Evolutionary conservation across 2,329 filamentous ascomycete species (phyloP), one percentile per base, ranked within the genome.

Genomic region (Xylariaceae sp.): DNA sequence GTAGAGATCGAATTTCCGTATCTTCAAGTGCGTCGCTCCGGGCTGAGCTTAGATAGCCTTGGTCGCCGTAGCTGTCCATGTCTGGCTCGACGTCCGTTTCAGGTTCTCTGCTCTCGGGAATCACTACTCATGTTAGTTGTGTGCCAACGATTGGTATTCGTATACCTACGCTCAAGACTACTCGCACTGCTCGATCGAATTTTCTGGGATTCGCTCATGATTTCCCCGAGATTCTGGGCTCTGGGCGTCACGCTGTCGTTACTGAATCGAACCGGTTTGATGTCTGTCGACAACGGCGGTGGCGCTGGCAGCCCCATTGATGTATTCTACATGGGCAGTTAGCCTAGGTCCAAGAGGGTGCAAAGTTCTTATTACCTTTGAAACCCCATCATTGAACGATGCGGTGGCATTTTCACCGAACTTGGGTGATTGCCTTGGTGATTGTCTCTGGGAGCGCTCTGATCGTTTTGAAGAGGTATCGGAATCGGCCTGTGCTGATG

Each of bases 151-250:
- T 11, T 10, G 18, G 6, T 35, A 59, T 35, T 17, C 4, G 30
- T 11, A 53, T 53, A 73, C 79, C 68, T 74, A 94, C 90, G 87
- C 77, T 92, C 89, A 57, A 96, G 83, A 71, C 87, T 92, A 66
- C 83, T 87, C n/a, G 83, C 80, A 63, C 86, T 87, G 70, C 85
- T 87, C 4, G 86, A 86, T 18, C 88, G 84, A 57, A 81, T 71
- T 66, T 78, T 82, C 62, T 73, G 80, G 63, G 73, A 78, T 9
- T 86, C 82, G 23, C 72, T 75, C 34, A 84, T 68, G 64, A 90
- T 82, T 61, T 95, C 90, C 66, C 91, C 84, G 56, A 90, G 77
- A 57, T 90, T 93, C 70, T 96, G 90, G 2, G 92, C 92, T 66
- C 87, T 85, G 7, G 92, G 92, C 1, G 92, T 96, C 50, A 87